Evolutionary conservation across 2,329 filamentous ascomycete genomes (phyloP), one percentile per base, ranked within the genome.

Genomic region (Plenodomus biglobosus): DNA sequence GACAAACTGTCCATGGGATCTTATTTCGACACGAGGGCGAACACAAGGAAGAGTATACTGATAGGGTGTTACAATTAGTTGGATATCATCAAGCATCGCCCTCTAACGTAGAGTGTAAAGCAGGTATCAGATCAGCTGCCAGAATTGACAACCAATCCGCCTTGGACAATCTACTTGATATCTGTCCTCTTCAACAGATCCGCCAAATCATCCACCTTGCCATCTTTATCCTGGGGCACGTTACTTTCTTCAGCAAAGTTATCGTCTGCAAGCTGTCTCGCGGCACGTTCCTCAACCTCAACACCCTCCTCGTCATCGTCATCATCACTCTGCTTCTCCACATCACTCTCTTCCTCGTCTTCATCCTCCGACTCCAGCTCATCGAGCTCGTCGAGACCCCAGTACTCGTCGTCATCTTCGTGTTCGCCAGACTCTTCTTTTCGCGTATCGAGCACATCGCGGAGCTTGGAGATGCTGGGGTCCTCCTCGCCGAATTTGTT

Each of bases 401-500:
- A 75, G 54, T 74, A 81, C 3, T 81, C 76, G 8, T 81, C 76
- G 16, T 77, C 78, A 18, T 79, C 75, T 58, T 87, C 84, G 41
- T 74, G 74, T 39, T 60, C 56, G 17, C 62, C 64, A 43, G 69
- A 69, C 45, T 70, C 69, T 69, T 92, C 88, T 75, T 92, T 92
- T 55, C 91, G 85, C 64, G 83, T 81, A 49, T 90, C 86, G 20
- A 96, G 78, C 42, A 72, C 52, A 36, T 85, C 82, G 58, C 85
- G 83, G 38, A 97, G 77, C 18, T 78, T 78, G 52, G 83, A 74
- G 36, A 96, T 80, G 21, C 83, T 83, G 39, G 82, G 78, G 61
- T 97, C 90, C 2, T 95, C 90, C 71, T 96, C 92, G 8, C 82
- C 78, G 62, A 99, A 96, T 69, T 90, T 94, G 78, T 99, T 99